Evolutionary conservation across 2,329 filamentous ascomycete genomes (phyloP), one percentile per base, ranked within the genome.

Genomic region (Diplodia seriata): DNA sequence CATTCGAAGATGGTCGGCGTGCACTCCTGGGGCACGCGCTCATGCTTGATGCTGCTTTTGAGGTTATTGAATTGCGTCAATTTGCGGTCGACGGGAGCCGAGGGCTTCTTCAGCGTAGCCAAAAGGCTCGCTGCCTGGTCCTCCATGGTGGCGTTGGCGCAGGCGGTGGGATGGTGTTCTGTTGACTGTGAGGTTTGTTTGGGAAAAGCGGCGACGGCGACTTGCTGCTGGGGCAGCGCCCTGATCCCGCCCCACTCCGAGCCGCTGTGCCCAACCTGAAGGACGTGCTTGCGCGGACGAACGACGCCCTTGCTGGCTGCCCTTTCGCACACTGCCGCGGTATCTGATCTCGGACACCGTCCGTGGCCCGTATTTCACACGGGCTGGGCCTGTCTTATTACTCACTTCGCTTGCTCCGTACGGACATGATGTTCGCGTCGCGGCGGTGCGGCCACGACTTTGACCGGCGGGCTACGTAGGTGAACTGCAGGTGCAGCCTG

Each of bases 21-120:
- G 74, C 86, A 86, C 66, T 81, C 80, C 72, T 96, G 92, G 69
- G 93, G 92, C 55, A 97, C 92, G 82, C 93, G 93, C 77, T 91
- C 90, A 79, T 97, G 93, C 80, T 97, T 97, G 84, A 97, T 97
- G 77, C 89, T 87, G 53, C 91, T 93, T 81, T 97, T 97, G 80
- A 94, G 84, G 74, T 83, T 85, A 69, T 89, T 91, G 73, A 97
- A 87, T 66, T 87, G 86, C 71, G 87, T 84, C 71, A 93, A 85
- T 77, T 93, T 93, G 63, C 85, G 81, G 74, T 94, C 91, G 73
- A 92, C 83, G 59, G 88, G 85, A 47, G 86, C 85, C 73, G 92
- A 90, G 73, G 87, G 86, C 77, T 85, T 85, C 76, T 86, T 86
- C 70, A 87, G 80, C 64, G 83, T 81, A 68, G 80, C 81, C 71